Base-by-base conservation (phyloP, 495 filamentous ascomycete genomes). In the Aspergillus diversus region DNA sequence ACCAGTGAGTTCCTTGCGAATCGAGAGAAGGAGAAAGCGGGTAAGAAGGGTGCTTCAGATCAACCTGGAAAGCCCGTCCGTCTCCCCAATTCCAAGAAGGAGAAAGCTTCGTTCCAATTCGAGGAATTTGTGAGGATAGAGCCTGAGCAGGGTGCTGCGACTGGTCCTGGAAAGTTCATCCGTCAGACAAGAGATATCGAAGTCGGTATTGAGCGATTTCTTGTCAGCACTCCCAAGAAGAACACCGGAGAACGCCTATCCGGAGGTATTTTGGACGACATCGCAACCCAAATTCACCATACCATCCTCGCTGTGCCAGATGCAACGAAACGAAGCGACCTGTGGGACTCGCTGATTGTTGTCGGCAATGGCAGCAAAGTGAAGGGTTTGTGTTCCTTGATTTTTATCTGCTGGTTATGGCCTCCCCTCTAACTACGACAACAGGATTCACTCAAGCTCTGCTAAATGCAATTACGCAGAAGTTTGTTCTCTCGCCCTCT, bases 321-420 rank as follows among this genome's bases (percentile, higher is more conserved):
- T 51, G 84, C 89, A 33, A 87, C 88, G 55, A 91, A 90, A 75
- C 87, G 95, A 15, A 87, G 88, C 35, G 87, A 91, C 39, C 87
- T 96, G 15, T 99, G 95, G 95, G 93, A 97, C 70, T 89, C 85
- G 59, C 68, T 99, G 43, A 86, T 96, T 62, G 87, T 99, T 50
- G 87, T 96, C 50, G 95, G 95, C 60, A 94, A 93, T 63, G 95
- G 95, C 42, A 87, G 90, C 49, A 90, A 86, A 68, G 83, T 97
- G 52, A 86, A 88, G 78, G 94, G 93, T 87, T 73, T 39, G 71
- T 66, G n/a, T 52, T 4, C 17, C 7, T 59, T 35, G 15, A 1
- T 27, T 9, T 15, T 48, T 52, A 9, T 48, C 27, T 21, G 13
- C 31, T 9, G 11, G 49, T 21, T 13, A 58, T 6, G 42, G 15